A percentile compares a stretch with the other conserved stretches of the same genome.
Conservation (phyloP, 2,329 filamentous ascomycete genomes). For the Fusarium temperatum region DNA sequence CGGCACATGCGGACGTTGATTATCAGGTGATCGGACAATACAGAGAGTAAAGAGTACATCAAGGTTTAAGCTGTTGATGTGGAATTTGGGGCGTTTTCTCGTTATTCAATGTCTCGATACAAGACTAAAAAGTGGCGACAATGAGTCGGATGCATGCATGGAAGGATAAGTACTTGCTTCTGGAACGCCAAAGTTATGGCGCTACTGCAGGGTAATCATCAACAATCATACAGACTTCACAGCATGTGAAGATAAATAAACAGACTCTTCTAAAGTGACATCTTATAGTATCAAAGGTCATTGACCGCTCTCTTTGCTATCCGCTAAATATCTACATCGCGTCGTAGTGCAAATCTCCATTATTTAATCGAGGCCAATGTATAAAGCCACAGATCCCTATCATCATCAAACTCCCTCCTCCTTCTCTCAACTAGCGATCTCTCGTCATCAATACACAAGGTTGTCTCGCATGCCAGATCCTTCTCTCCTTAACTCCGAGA, state of each 20-base stretch:
- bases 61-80: not conserved
- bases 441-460: slow-evolving; percentile 64
- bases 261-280: not conserved
- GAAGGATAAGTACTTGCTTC: not conserved
- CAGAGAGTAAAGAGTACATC: not conserved
- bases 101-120: slow-evolving; percentile 6
- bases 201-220: slow-evolving; percentile 13
- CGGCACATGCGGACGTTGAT: not conserved
- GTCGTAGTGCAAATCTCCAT: slow-evolving; percentile 1
- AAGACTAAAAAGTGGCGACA: slow-evolving; percentile 29
- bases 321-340: slow-evolving; percentile 20
- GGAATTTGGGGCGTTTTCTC: not conserved
- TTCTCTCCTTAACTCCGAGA: slow-evolving; percentile 66
- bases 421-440: slow-evolving; percentile 49
- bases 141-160: not conserved
- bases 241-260: not conserved
- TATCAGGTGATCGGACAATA: slow-evolving; percentile 28
- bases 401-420: slow-evolving; percentile 12
- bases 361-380: slow-evolving; percentile 19
- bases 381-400: not conserved
- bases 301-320: slow-evolving; percentile 14
- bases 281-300: not conserved
- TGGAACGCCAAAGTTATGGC: not conserved
- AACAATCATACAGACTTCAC: not conserved
- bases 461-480: slow-evolving; percentile 71